Base-by-base conservation (phyloP, 345 rosid genomes). In the Isatis tinctoria region DNA sequence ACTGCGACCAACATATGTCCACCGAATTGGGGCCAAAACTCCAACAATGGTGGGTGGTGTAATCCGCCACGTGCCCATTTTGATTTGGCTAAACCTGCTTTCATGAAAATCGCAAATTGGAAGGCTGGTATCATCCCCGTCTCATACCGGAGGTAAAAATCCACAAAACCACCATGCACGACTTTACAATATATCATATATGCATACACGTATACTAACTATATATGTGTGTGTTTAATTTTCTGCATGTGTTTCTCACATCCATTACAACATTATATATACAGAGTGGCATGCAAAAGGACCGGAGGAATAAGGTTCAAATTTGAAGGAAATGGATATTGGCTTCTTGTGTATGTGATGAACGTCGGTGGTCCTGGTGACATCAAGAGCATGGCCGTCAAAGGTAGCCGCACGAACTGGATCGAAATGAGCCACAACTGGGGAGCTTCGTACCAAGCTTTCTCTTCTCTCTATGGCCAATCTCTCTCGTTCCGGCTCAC, bases 401-500 rank as follows among this genome's bases (percentile, higher is more conserved):
- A 84, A 70, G 98, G 98, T 24, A 89, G 84, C 81, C 80, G 37
- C 35, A 87, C 98, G 0, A 79, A 79, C 10, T 93, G 97, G 97
- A 87, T 93, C 3, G 52, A 78, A 69, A 93, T 90, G 98, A 87
- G 90, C 84, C 97, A 93, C 65, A 90, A 93, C 39, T 90, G 97
- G 96, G 96, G 98, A 44, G 98, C 97, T 62, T 85, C 98, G 0
- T 93, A 89, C 60, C 98, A 93, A 69, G 98, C 97, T 16, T 90
- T 93, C 54, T 84, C 98, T 26, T 72, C 84, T 33, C 85, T 93
- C 0, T 65, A 79, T 1, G 93, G 97, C 20, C 98, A 93, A 65
- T 6, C 97, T 53, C 78, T 90, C 27, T 93, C 98, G 37, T 90
- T 93, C 80, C 79, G 80, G 73, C 2, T 93, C 70, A 83, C 87